These are phyloP conservation scores for Acacia pycnantha DNA, from an alignment of 331 rosid genomes.

Conservation along the genomic window DNA sequence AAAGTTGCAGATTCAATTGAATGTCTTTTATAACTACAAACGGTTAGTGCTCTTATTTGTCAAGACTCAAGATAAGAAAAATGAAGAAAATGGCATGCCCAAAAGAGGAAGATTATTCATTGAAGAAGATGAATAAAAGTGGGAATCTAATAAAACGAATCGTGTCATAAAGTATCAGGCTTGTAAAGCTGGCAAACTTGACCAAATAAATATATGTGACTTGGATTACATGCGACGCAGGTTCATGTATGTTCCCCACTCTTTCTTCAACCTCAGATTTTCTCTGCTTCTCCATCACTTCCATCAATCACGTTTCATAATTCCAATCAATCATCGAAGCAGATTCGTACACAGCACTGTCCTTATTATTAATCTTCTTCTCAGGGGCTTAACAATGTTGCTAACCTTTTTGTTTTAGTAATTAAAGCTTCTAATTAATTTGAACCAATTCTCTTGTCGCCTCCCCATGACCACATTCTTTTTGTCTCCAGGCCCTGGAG, in stretches of 20 bases:
- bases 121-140: not conserved
- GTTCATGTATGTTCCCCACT: not conserved
- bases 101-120: too few species aligned
- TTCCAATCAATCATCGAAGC: not conserved
- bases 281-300: not conserved
- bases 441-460: not conserved
- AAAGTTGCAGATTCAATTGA: too few species aligned
- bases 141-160: not conserved
- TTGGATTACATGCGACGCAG: not conserved
- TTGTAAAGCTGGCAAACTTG: slow-evolving; percentile 10
- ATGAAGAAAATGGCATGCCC: too few species aligned
- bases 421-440: not conserved
- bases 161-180: not conserved
- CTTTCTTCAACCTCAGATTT: not conserved
- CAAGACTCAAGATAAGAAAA: too few species aligned
- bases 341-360: not conserved
- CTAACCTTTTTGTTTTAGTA: not conserved
- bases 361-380: not conserved
- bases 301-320: not conserved
- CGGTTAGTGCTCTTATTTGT: too few species aligned
- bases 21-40: too few species aligned
- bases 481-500: not conserved
- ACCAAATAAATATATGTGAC: not conserved
- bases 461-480: not conserved
- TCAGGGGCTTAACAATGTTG: not conserved